A percentile compares a stretch with the other conserved stretches of the same genome.
phyloP scores from a whole-genome alignment of 2,329 filamentous ascomycete genomes.

The Blumeria graminis region DNA sequence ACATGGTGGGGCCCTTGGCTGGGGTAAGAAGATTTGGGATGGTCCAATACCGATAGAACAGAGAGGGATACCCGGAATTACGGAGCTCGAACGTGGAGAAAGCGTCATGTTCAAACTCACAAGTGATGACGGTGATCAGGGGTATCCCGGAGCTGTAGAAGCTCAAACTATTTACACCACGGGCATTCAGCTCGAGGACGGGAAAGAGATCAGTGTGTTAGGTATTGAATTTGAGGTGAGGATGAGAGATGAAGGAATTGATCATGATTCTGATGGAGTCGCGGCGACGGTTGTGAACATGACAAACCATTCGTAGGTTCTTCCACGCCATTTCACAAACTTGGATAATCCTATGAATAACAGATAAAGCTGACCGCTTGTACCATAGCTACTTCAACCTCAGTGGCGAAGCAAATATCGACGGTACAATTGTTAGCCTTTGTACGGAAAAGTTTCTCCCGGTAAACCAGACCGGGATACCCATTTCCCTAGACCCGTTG shows the following conservation, averaged over 20 bases:
- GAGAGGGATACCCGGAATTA: slow-evolving; percentile 22
- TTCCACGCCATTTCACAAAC: neutral
- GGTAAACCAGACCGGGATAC: slow-evolving; percentile 49
- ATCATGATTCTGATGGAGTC: slow-evolving; percentile 24
- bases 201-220: slow-evolving; percentile 43
- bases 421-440: slow-evolving; percentile 35
- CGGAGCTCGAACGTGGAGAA: slow-evolving; percentile 37
- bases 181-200: slow-evolving; percentile 35
- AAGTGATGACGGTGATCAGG: slow-evolving; percentile 66
- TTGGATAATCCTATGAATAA: neutral
- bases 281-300: slow-evolving; percentile 84
- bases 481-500: slow-evolving; percentile 35
- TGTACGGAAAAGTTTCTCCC: slow-evolving; percentile 43
- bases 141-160: slow-evolving; percentile 69
- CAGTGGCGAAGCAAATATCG: slow-evolving; percentile 27
- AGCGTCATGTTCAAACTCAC: slow-evolving; percentile 38
- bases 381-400: slow-evolving; percentile 38
- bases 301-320: slow-evolving; percentile 71
- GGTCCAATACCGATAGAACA: slow-evolving; percentile 40
- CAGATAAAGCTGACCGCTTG: neutral
- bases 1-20: slow-evolving; percentile 50
- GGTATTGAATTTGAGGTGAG: slow-evolving; percentile 69
- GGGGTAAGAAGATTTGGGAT: slow-evolving; percentile 58
- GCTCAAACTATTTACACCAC: slow-evolving; percentile 56
- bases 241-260: slow-evolving; percentile 32